These are phyloP conservation scores for Epichloe typhina DNA, from an alignment of 2,329 filamentous ascomycete species.

Conservation along the genomic window DNA sequence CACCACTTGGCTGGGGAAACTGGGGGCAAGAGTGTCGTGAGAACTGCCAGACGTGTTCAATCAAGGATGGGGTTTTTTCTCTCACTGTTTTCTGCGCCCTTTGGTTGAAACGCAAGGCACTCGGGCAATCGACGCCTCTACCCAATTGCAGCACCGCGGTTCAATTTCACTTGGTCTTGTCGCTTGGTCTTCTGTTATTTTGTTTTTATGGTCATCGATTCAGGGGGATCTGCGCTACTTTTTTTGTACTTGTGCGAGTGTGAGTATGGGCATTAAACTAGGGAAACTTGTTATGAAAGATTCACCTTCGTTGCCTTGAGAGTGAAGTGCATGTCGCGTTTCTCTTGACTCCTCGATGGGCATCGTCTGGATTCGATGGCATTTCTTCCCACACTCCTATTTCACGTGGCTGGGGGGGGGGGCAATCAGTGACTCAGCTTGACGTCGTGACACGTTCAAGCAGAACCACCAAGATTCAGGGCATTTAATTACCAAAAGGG, in stretches of 20 bases:
- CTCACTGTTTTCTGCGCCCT: background rate
- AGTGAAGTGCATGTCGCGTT: background rate
- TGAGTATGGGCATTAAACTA: slow-evolving; percentile 11
- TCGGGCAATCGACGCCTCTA: background rate
- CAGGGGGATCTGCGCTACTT: slow-evolving; percentile 5
- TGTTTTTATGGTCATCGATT: slow-evolving; percentile 4
- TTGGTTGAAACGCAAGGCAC: background rate
- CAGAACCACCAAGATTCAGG: no score
- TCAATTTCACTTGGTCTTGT: background rate
- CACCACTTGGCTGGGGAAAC: background rate
- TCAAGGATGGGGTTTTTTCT: background rate
- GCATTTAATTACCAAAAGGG: no score
- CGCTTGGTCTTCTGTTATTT: slow-evolving; percentile 7
- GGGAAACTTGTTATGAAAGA: background rate
- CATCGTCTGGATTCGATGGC: no score
- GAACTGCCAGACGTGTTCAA: background rate
- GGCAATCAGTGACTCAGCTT: no score
- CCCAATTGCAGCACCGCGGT: background rate
- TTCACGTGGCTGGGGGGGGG: no score
- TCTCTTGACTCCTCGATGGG: background rate
- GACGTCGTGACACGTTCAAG: no score
- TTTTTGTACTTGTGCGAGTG: slow-evolving; percentile 3
- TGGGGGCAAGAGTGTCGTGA: background rate
- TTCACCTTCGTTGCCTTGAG: background rate
- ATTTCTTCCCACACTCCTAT: no score